Evolutionary conservation across 2,329 filamentous ascomycete species (phyloP).

Genomic region (Talaromyces sp.): DNA sequence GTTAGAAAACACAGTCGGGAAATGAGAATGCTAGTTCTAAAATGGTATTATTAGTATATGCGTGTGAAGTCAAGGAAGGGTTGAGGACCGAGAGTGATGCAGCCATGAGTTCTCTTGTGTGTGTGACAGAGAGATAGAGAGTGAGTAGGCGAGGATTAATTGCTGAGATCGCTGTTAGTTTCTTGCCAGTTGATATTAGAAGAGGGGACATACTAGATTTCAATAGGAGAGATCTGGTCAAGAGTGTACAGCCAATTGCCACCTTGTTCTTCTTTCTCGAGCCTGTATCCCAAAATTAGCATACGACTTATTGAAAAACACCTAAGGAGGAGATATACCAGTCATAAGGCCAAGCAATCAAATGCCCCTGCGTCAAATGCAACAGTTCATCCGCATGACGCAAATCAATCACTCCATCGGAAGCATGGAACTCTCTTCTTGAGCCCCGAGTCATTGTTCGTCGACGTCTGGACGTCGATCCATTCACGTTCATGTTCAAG

Average conservation of each 20-base stretch:
- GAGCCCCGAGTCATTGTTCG: conserved; percentile 47
- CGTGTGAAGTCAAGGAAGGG: background rate
- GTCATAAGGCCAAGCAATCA: conserved; percentile 93
- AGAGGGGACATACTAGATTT: conserved; percentile 67
- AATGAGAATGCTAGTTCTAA: background rate
- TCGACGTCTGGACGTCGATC: conserved; percentile 33
- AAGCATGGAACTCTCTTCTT: conserved; percentile 48
- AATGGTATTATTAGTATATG: background rate
- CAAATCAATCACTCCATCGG: conserved; percentile 72
- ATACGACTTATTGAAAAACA: background rate
- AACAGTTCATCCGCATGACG: conserved; percentile 79
- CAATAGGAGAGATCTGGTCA: conserved; percentile 89
- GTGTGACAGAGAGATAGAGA: background rate
- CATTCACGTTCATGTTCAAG: conserved; percentile 34
- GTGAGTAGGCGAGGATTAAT: background rate
- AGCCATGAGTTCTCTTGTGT: no score
- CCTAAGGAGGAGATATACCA: conserved; percentile 52
- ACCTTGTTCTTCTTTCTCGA: conserved; percentile 83
- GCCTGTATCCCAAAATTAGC: conserved; percentile 43
- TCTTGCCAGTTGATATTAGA: background rate
- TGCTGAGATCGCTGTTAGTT: background rate
- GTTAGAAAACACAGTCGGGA: background rate
- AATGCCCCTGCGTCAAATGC: conserved; percentile 75
- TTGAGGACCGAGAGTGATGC: background rate
- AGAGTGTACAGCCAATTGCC: conserved; percentile 97